Percentiles rank a stretch among this genome's conserved stretches.
These are phyloP conservation scores for Pharus latifolius DNA, from an alignment of 176 grass and related monocot genomes.

Conservation along the genomic window DNA sequence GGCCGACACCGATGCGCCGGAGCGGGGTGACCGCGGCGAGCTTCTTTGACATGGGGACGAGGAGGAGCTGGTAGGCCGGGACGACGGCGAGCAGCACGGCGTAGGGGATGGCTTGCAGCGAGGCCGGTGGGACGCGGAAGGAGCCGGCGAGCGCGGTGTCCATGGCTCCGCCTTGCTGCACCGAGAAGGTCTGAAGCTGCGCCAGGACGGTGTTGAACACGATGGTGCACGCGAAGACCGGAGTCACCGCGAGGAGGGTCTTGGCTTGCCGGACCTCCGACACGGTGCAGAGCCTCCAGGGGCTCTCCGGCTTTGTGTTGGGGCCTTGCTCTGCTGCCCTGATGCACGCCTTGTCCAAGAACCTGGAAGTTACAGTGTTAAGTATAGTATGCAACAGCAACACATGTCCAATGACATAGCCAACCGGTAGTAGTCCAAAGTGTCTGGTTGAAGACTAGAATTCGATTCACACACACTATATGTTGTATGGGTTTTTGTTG, in stretches of 20 bases:
- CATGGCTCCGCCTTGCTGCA: slow-evolving; percentile 89
- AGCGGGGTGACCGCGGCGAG: slow-evolving; percentile 61
- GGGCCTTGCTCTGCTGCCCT: slow-evolving; percentile 14
- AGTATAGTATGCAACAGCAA: too few relatives aligned
- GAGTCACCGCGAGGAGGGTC: slow-evolving; percentile 75
- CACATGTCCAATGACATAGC: too few relatives aligned
- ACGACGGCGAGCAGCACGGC: slow-evolving; percentile 66
- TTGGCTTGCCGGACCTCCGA: slow-evolving; percentile 67
- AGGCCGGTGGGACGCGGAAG: slow-evolving; percentile 79
- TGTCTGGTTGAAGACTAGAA: too few relatives aligned
- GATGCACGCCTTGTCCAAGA: slow-evolving; percentile 86
- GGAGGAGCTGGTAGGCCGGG: slow-evolving; percentile 60
- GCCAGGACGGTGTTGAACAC: slow-evolving; percentile 97
- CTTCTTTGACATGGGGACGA: slow-evolving; percentile 52
- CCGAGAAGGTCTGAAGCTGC: slow-evolving; percentile 98
- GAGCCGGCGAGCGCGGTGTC: slow-evolving; percentile 50
- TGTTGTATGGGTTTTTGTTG: too few relatives aligned
- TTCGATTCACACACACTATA: too few relatives aligned
- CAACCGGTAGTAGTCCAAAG: too few relatives aligned
- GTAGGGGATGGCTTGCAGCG: slow-evolving; percentile 87
- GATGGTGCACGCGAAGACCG: slow-evolving; percentile 97
- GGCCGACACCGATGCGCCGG: slow-evolving; percentile 76
- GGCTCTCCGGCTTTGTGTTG: slow-evolving; percentile 49
- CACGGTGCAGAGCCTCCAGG: slow-evolving; percentile 70
- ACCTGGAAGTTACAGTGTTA: too few relatives aligned